These are phyloP conservation scores for Syzygium syzygioides DNA, from an alignment of 441 rosid species.

Conservation along the genomic window DNA sequence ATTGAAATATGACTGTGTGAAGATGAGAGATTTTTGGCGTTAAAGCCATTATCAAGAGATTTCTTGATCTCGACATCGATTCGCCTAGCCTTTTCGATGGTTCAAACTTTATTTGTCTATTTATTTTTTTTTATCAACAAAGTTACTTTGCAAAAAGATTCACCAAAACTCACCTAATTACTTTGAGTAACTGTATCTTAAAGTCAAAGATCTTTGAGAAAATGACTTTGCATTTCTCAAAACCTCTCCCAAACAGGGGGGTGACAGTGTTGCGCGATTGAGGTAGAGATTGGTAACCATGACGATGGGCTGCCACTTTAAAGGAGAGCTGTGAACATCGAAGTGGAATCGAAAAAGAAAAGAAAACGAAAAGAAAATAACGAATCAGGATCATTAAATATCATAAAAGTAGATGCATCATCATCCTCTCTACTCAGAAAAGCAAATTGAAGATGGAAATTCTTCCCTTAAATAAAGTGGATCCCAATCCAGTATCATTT, in stretches of 20 bases:
- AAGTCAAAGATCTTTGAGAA: neutral
- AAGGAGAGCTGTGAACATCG: neutral
- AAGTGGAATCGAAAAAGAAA: neutral
- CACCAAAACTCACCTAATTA: neutral
- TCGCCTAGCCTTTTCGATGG: neutral
- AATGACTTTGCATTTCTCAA: neutral
- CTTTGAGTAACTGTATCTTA: neutral
- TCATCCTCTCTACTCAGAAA: neutral
- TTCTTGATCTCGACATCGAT: neutral
- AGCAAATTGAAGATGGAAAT: neutral
- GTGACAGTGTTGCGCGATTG: fast-evolving
- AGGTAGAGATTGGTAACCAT: neutral
- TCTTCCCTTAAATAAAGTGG: neutral
- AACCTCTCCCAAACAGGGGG: neutral
- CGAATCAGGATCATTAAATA: neutral
- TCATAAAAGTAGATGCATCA: neutral
- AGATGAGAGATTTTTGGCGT: neutral
- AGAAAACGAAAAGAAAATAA: neutral
- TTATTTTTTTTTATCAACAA: neutral
- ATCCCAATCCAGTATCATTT: neutral
- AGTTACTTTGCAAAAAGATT: neutral
- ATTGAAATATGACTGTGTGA: neutral
- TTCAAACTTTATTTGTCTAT: neutral
- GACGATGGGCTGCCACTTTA: neutral
- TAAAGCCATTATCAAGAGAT: neutral